Conservation (phyloP, 163 green algal species). For the Coccomyxa subellipsoidea region DNA sequence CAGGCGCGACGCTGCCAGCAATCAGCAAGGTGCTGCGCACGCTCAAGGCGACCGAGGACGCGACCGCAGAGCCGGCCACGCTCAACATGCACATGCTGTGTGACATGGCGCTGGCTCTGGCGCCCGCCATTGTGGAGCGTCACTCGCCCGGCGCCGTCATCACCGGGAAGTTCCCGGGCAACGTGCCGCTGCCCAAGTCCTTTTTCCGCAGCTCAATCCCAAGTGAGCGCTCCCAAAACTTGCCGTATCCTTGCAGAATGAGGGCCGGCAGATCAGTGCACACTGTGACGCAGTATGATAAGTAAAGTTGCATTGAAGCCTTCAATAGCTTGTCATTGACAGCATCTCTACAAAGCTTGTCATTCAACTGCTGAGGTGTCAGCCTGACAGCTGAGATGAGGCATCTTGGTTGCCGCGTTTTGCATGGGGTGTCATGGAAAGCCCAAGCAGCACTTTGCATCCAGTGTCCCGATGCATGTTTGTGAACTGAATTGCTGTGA, state of each 20-base stretch:
- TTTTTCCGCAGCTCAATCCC: background rate
- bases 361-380: background rate
- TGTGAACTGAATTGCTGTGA: no score
- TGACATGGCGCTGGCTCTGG: constrained; percentile 20
- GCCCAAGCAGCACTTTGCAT: no score
- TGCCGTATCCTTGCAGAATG: background rate
- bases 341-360: background rate
- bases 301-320: no score
- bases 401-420: no score
- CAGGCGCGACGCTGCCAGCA: constrained; percentile 7
- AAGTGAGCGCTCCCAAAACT: background rate
- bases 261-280: background rate
- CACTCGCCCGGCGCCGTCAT: background rate
- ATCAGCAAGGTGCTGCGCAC: constrained; percentile 24
- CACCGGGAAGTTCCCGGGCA: background rate
- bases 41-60: constrained; percentile 29
- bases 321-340: no score
- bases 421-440: no score
- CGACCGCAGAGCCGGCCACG: constrained; percentile 5
- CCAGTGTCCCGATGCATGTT: no score
- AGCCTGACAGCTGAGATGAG: no score
- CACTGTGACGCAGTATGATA: no score
- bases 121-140: constrained; percentile 5
- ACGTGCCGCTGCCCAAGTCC: background rate
- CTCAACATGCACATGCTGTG: constrained; percentile 22